Percentiles rank a stretch among this genome's conserved stretches.
phyloP scores from a whole-genome alignment of 2,329 filamentous ascomycete species.

The Aspergillus fijiensis region DNA sequence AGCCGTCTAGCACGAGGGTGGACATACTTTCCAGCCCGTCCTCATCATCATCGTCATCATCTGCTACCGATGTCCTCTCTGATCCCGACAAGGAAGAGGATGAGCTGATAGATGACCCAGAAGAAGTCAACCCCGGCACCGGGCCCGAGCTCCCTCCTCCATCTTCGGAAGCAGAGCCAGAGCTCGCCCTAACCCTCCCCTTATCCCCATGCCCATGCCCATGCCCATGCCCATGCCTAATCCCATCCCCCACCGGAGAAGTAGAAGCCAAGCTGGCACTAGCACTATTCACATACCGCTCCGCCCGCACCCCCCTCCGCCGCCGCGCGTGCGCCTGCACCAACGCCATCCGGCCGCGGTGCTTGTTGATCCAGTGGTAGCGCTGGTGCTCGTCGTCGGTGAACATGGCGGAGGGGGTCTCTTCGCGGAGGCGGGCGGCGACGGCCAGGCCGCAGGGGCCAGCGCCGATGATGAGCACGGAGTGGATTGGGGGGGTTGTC shows the following conservation, averaged over 20 bases:
- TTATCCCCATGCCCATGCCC: no score
- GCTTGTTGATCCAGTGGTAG: conserved; percentile 74
- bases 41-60: neutral
- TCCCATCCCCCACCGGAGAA: no score
- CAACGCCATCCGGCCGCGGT: conserved; percentile 59
- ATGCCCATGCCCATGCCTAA: no score
- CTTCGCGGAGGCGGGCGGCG: conserved; percentile 69
- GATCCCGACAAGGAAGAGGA: conserved; percentile 13
- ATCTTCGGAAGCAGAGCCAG: no score
- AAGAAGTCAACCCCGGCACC: no score
- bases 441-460: conserved; percentile 74
- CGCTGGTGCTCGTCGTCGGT: conserved; percentile 79
- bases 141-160: no score
- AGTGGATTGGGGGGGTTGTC: conserved; percentile 28
- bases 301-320: conserved; percentile 26
- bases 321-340: conserved; percentile 24
- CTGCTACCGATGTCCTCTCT: no score
- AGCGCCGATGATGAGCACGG: conserved; percentile 71
- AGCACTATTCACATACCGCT: conserved; percentile 22
- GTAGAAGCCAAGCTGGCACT: neutral
- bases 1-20: conserved; percentile 63
- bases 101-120: conserved; percentile 12
- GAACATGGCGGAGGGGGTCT: conserved; percentile 74
- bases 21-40: neutral
- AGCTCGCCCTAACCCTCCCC: no score